Conservation (phyloP, 2,329 filamentous ascomycete species). For the Neonectria coccinea region DNA sequence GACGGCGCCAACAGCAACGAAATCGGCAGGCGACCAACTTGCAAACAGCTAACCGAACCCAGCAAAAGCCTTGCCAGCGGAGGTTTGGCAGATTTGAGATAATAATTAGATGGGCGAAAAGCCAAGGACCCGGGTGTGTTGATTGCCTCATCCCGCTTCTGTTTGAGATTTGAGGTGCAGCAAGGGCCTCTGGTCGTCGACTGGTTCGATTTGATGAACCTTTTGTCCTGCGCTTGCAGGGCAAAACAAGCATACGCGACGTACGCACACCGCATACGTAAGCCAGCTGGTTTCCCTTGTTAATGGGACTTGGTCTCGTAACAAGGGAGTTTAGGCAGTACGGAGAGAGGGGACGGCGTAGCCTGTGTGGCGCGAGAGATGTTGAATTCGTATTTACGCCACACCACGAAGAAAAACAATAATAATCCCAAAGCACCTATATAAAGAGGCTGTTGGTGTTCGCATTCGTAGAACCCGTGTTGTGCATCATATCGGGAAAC, state of each 20-base stretch:
- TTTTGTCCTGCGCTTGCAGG: slow-evolving; percentile 30
- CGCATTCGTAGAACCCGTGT: too few relatives aligned
- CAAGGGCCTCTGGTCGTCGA: slow-evolving; percentile 32
- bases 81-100: slow-evolving; percentile 24
- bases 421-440: too few relatives aligned
- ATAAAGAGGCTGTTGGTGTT: too few relatives aligned
- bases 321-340: neutral
- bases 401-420: neutral
- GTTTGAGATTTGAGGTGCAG: slow-evolving; percentile 38
- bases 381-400: neutral
- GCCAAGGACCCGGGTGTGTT: slow-evolving; percentile 24
- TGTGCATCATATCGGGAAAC: neutral
- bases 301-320: neutral
- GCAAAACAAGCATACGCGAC: slow-evolving; percentile 18
- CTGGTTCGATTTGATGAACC: slow-evolving; percentile 22
- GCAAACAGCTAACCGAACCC: slow-evolving; percentile 9
- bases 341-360: too few relatives aligned
- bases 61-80: slow-evolving; percentile 11
- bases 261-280: slow-evolving; percentile 16
- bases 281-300: slow-evolving; percentile 12
- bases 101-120: slow-evolving; percentile 28
- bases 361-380: slow-evolving; percentile 8
- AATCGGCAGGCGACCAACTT: neutral
- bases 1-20: slow-evolving; percentile 2
- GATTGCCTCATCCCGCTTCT: slow-evolving; percentile 41